Evolutionary conservation across 768 basidiomycete species (phyloP), one percentile per base, ranked within the genome.

Genomic region (Macrolepiota albuminosa): DNA sequence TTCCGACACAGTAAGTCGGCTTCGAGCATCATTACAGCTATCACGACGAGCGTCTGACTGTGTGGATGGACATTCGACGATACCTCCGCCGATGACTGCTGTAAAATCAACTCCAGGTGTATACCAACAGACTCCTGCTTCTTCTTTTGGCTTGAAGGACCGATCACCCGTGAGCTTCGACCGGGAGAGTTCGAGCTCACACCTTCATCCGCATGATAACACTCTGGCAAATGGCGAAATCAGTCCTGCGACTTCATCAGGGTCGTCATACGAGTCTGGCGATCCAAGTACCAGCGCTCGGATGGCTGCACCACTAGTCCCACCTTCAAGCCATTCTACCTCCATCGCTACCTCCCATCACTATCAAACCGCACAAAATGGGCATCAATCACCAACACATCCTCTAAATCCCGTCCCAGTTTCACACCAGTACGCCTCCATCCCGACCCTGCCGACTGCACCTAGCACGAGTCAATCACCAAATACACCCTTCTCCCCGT

Each of bases 391-490:
- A 50, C 40, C 53, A 6, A 31, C 13, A 29, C 54, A 59, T 45
- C 48, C 62, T 26, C 52, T 68, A 9, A 48, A 61, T 34, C 63
- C 67, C 8, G 66, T 70, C 16, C 48, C 62, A 9, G 56, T 48
- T 1, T 52, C 61, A 10, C 61, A 57, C 13, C 48, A 64, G 31
- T 50, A 59, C 11, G 5, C 49, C 18, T 66, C 66, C 11, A 5
- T 45, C 24, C 64, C 66, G 24, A 62, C 64, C 4, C 59, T 62
- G 21, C 61, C 55, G 11, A 33, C 34, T 16, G 16, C 55, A 9
- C 37, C 47, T 24, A 33, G 48, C 47, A 6, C 24, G 16, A 49
- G 14, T 24, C 11, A 43, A 21, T 10, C 16, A 2, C 47, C 56
- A 34, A 24, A 29, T 45, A 39, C 29, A 43, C 43, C 53, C 14